Conservation (phyloP, 2,329 filamentous ascomycete genomes). For the Colletotrichum incanum region DNA sequence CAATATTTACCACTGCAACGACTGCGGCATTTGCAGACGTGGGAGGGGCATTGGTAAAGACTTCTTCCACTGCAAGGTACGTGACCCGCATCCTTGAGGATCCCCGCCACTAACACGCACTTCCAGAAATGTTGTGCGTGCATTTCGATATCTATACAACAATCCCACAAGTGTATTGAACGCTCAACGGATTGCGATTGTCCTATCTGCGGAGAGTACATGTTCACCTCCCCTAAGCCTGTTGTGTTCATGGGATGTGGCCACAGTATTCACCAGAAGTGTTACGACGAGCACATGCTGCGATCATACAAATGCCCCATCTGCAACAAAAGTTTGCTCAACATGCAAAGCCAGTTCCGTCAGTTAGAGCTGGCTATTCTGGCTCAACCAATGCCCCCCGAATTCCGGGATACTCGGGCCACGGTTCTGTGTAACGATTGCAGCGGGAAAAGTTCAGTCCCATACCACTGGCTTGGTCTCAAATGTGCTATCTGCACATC, state of each 20-base stretch:
- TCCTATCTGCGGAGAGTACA: slow-evolving; percentile 95
- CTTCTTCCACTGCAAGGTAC: slow-evolving; percentile 97
- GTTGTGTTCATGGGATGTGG: slow-evolving; percentile 97
- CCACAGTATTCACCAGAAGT: slow-evolving; percentile 93
- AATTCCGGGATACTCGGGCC: slow-evolving; percentile 85
- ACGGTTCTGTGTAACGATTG: slow-evolving; percentile 96
- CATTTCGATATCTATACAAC: slow-evolving; percentile 89
- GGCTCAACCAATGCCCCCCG: slow-evolving; percentile 90
- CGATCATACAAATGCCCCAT: slow-evolving; percentile 96
- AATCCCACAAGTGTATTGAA: slow-evolving; percentile 93
- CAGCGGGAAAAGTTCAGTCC: slow-evolving; percentile 86
- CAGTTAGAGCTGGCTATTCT: slow-evolving; percentile 91
- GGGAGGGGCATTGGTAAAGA: slow-evolving; percentile 95
- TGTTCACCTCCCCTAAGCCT: slow-evolving; percentile 90
- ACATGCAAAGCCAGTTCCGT: slow-evolving; percentile 96
- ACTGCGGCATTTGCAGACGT: slow-evolving; percentile 95
- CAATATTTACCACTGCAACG: slow-evolving; percentile 94
- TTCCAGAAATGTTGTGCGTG: slow-evolving; percentile 89
- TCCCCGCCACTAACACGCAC: slow-evolving; percentile 8
- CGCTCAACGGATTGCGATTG: slow-evolving; percentile 95
- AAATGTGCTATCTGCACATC: slow-evolving; percentile 85
- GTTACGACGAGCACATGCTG: slow-evolving; percentile 90
- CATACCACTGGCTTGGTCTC: slow-evolving; percentile 94
- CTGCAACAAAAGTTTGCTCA: slow-evolving; percentile 95
- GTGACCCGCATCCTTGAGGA: slow-evolving; percentile 40